A percentile compares a stretch with the other conserved stretches of the same genome.
phyloP scores from a whole-genome alignment of 352 stramenopile genomes.

The Globisporangium perplexum region DNA sequence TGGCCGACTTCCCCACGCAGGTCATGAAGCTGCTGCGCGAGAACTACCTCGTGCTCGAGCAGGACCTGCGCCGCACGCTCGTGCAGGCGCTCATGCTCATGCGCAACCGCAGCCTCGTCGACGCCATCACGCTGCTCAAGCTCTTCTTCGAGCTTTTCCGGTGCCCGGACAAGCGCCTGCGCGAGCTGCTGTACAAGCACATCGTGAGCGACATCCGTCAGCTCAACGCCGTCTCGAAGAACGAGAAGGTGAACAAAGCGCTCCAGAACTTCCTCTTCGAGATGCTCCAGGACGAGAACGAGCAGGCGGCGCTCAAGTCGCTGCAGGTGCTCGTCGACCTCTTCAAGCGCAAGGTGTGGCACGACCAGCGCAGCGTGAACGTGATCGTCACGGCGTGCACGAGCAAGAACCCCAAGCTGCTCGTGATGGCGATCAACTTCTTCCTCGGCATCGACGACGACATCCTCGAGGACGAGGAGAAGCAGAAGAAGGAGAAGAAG shows the following conservation, averaged over 20 bases:
- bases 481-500: slow-evolving; percentile 87
- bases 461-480: slow-evolving; percentile 95
- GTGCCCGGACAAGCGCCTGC: slow-evolving; percentile 93
- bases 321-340: slow-evolving; percentile 93
- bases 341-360: slow-evolving; percentile 97
- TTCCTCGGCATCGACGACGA: slow-evolving; percentile 98
- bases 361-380: slow-evolving; percentile 95
- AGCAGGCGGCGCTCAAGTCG: slow-evolving; percentile 83
- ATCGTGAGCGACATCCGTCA: slow-evolving; percentile 94
- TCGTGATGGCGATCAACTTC: slow-evolving; percentile 94
- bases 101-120: slow-evolving; percentile 92
- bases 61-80: slow-evolving; percentile 91
- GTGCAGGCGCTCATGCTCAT: slow-evolving; percentile 96
- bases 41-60: slow-evolving; percentile 87
- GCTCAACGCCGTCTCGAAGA: slow-evolving; percentile 88
- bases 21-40: slow-evolving; percentile 91
- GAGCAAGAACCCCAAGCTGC: slow-evolving; percentile 82
- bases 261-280: slow-evolving; percentile 95
- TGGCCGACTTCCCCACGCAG: slow-evolving; percentile 83
- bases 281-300: slow-evolving; percentile 90
- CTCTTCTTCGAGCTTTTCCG: slow-evolving; percentile 97
- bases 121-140: slow-evolving; percentile 91
- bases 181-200: slow-evolving; percentile 93
- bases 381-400: slow-evolving; percentile 93
- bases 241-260: slow-evolving; percentile 94